A percentile compares a stretch with the other conserved stretches of the same genome.
Evolutionary conservation across 345 rosid species (phyloP).

Genomic region (Brassica incana): DNA sequence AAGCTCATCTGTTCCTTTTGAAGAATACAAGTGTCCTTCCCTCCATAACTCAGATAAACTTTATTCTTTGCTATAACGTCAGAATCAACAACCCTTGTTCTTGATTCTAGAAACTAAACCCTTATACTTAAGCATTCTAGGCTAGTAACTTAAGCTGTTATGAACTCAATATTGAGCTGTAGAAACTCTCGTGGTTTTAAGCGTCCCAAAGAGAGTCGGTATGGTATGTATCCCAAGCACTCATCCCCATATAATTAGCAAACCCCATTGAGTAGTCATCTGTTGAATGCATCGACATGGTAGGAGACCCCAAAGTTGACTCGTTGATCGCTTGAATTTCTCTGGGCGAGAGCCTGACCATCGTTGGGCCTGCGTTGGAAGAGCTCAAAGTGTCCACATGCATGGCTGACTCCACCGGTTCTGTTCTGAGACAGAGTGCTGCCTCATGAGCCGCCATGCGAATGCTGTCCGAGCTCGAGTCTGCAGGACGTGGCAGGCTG

Average conservation of each 20-base stretch:
- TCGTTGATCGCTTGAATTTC: slow-evolving; percentile 91
- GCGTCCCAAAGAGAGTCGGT: slow-evolving; percentile 41
- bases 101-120: slow-evolving; percentile 24
- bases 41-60: slow-evolving; percentile 34
- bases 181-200: slow-evolving; percentile 3
- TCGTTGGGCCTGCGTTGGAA: slow-evolving; percentile 42
- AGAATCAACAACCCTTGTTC: slow-evolving; percentile 39
- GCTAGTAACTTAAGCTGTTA: slow-evolving; percentile 1
- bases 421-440: slow-evolving; percentile 39
- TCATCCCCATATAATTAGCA: slow-evolving; percentile 22
- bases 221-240: slow-evolving; percentile 36
- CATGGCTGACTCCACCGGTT: slow-evolving; percentile 28
- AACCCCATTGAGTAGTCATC: slow-evolving; percentile 20
- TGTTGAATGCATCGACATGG: slow-evolving; percentile 61
- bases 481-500: slow-evolving; percentile 61
- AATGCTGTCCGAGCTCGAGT: slow-evolving; percentile 60
- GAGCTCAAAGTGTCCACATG: slow-evolving; percentile 29
- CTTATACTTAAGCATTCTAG: slow-evolving; percentile 2
- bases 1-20: slow-evolving; percentile 11
- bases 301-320: slow-evolving; percentile 81
- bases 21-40: slow-evolving; percentile 24
- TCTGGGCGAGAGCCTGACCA: slow-evolving; percentile 65
- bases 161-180: not conserved
- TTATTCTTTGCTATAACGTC: slow-evolving; percentile 26
- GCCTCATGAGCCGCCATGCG: slow-evolving; percentile 81